A percentile compares a stretch with the other conserved stretches of the same genome.
Evolutionary conservation across 2,329 filamentous ascomycete genomes (phyloP).

Genomic region (Hypoxylon rubiginosum): DNA sequence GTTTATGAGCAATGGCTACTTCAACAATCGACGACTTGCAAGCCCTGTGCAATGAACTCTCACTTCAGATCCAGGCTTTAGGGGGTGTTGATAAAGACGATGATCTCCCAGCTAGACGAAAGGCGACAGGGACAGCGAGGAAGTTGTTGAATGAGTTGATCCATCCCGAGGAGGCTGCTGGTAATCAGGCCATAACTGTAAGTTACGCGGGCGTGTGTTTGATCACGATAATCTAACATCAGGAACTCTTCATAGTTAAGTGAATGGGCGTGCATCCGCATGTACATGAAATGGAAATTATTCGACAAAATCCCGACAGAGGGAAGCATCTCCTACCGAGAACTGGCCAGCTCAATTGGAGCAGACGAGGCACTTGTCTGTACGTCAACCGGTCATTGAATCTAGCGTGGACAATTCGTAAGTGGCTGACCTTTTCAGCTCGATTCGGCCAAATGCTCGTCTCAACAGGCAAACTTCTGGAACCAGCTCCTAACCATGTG

Average conservation of each 20-base stretch:
- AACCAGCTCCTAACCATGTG: conserved; percentile 24
- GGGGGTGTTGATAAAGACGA: conserved; percentile 5
- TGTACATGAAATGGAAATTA: conserved; percentile 38
- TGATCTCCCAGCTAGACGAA: conserved; percentile 17
- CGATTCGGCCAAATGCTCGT: conserved; percentile 41
- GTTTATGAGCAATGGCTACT: conserved; percentile 5
- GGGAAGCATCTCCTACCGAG: conserved; percentile 27
- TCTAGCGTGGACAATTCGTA: not conserved
- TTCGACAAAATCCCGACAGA: conserved; percentile 38
- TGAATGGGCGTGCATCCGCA: conserved; percentile 32
- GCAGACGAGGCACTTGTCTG: conserved; percentile 31
- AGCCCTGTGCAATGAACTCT: conserved; percentile 26
- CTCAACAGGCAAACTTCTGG: conserved; percentile 35
- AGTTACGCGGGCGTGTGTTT: not conserved
- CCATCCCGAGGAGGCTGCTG: conserved; percentile 30
- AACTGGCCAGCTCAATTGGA: conserved; percentile 26
- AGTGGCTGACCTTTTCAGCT: conserved; percentile 12
- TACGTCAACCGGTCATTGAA: not conserved
- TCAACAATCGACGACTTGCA: conserved; percentile 17
- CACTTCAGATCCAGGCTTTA: conserved; percentile 18
- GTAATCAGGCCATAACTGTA: conserved; percentile 30
- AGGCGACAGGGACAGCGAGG: conserved; percentile 22
- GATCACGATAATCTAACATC: not conserved
- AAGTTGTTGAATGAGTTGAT: conserved; percentile 27
- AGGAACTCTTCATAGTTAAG: conserved; percentile 15